These are phyloP conservation scores for Ogataea populi-albae DNA, from an alignment of 805 yeast species.

Conservation along the genomic window DNA sequence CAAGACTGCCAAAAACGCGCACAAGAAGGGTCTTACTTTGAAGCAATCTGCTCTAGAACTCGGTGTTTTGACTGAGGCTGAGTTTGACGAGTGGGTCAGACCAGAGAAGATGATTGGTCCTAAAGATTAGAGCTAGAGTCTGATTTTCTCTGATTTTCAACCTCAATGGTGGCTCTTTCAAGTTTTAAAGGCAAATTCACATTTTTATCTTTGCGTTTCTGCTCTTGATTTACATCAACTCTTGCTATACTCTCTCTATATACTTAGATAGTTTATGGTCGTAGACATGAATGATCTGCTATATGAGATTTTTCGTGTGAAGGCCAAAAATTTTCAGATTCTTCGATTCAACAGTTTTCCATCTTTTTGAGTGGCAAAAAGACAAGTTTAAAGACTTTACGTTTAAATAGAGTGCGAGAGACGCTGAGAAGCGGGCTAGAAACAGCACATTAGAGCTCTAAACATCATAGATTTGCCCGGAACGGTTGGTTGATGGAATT, in stretches of 20 bases:
- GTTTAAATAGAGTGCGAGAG: neutral
- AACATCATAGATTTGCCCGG: too few relatives aligned
- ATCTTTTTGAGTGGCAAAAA: conserved; percentile 8
- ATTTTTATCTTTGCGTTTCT: too few relatives aligned
- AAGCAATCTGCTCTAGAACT: conserved; percentile 93
- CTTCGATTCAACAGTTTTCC: conserved; percentile 7
- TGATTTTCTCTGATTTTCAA: neutral
- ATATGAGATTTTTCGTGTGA: neutral
- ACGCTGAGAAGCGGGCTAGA: neutral
- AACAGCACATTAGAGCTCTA: too few relatives aligned
- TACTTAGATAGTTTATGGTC: too few relatives aligned
- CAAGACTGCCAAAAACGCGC: conserved; percentile 97
- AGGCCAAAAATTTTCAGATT: conserved; percentile 4
- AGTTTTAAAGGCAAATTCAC: too few relatives aligned
- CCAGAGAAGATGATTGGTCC: conserved; percentile 99
- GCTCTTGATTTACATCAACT: too few relatives aligned
- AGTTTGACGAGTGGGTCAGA: conserved; percentile 94
- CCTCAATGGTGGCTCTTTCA: conserved; percentile 1
- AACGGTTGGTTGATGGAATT: too few relatives aligned
- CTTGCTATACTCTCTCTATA: too few relatives aligned
- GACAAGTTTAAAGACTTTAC: conserved; percentile 1
- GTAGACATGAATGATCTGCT: too few relatives aligned
- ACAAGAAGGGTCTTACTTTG: conserved; percentile 93
- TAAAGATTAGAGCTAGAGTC: conserved; percentile 33
- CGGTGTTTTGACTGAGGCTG: conserved; percentile 76